Base-by-base conservation (phyloP, 163 green algal species). In the Scenedesmus sp. region DNA sequence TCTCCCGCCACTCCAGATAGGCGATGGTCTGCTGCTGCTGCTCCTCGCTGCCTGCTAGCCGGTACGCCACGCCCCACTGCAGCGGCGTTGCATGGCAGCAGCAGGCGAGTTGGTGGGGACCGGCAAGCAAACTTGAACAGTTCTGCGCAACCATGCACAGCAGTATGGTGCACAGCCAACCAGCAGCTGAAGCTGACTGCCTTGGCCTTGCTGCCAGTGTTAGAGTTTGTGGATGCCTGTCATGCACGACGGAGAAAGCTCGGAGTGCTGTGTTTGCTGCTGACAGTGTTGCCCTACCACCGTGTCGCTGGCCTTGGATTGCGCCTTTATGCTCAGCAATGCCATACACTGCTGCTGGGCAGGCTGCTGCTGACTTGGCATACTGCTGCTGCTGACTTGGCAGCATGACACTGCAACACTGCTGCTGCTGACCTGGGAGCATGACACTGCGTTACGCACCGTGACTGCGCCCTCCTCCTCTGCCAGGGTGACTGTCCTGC, bases 1-100 rank as follows among this genome's bases (percentile, higher is more conserved):
- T 98, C 74, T 98, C 97, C 56, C 96, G 90, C 94, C 94, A 96
- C 89, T 98, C 95, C 67, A 97, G 90, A 62, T 97, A 97, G 52
- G 34, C n/a, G 2, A 92, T 74, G 56, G 96, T 96, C n/a, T 93
- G 46, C 46, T 93, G 91, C 92, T 97, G 96, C 88, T 97, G 88
- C 60, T 94, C 90, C 1, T 81, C 67, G 6, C 57, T 93, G 54
- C 96, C 96, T 15, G 94, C 93, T 34, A 98, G 90, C 86, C 90
- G 70, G 81, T 94, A 98, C 4, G 96, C 96, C 0, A 94, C 94
- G 6, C 96, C 96, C 94, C 95, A 98, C 92, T 96, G 93, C 90
- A 95, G 23, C 3, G 26, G 52, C 54, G 2, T 12, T 46, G 7
- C 34, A 16, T 4, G 85, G 15, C 54, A 85, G 26, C 60, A 60